Evolutionary conservation across 208 protist species (phyloP).

Genomic region (Leptomonas seymouri): DNA sequence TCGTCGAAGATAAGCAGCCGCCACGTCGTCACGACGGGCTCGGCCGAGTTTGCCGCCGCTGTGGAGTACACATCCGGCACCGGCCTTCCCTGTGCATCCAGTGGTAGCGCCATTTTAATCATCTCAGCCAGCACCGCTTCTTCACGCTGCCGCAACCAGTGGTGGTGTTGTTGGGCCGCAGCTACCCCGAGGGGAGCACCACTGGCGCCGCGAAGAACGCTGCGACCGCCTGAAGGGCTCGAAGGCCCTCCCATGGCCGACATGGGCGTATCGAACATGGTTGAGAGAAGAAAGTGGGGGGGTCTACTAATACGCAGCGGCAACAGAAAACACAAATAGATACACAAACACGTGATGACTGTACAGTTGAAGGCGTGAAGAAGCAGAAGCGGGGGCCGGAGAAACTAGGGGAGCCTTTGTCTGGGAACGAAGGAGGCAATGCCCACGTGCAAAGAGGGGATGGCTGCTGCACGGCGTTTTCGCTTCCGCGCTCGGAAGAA

Average conservation of each 20-base stretch:
- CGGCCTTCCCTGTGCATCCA: slow-evolving; percentile 49
- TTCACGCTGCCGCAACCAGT: slow-evolving; percentile 72
- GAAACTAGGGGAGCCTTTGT: too few species aligned
- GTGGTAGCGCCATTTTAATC: slow-evolving; percentile 69
- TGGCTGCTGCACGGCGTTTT: too few species aligned
- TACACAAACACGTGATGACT: background rate
- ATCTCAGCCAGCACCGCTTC: slow-evolving; percentile 71
- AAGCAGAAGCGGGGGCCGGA: too few species aligned
- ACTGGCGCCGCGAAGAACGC: slow-evolving; percentile 4
- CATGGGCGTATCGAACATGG: slow-evolving; percentile 21
- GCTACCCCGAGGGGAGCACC: background rate
- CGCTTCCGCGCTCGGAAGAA: background rate
- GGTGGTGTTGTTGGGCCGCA: slow-evolving; percentile 26
- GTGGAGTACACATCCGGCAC: slow-evolving; percentile 29
- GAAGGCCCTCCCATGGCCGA: slow-evolving; percentile 15
- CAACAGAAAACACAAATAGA: slow-evolving; percentile 14
- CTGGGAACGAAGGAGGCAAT: too few species aligned
- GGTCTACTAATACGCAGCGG: too few species aligned
- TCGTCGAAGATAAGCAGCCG: slow-evolving; percentile 91
- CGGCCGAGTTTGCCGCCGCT: slow-evolving; percentile 19
- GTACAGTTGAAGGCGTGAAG: background rate
- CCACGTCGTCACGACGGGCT: slow-evolving; percentile 58
- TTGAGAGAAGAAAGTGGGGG: slow-evolving; percentile 16
- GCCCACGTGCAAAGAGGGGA: too few species aligned
- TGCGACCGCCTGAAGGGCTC: background rate